phyloP scores from a whole-genome alignment of 495 filamentous ascomycete species.

The Penicillium desertorum region DNA sequence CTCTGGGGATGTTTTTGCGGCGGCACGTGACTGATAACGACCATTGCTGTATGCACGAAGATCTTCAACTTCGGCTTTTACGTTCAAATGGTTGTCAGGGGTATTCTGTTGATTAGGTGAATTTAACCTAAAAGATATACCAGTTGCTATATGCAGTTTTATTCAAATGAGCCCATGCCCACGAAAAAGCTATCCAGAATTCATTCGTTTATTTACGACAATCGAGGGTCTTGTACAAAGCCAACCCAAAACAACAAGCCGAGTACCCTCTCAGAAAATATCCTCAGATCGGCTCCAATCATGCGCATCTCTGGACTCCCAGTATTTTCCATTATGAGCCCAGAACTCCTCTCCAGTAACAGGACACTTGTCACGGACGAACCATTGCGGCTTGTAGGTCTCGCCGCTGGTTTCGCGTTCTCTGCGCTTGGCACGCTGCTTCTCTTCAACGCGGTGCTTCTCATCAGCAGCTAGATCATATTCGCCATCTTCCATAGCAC shows the following conservation, averaged over 20 bases:
- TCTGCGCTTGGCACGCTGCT: constrained; percentile 75
- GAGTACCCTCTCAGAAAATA: constrained; percentile 51
- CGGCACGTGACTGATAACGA: constrained; percentile 12
- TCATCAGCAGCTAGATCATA: constrained; percentile 90
- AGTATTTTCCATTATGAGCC: constrained; percentile 86
- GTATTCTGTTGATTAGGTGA: no score
- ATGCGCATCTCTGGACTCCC: constrained; percentile 57
- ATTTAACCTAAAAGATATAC: no score
- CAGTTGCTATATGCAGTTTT: not conserved
- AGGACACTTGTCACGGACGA: constrained; percentile 65
- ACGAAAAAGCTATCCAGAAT: constrained; percentile 6
- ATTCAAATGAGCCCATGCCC: not conserved
- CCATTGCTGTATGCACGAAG: not conserved
- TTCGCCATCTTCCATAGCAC: constrained; percentile 98
- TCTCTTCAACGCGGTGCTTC: constrained; percentile 95
- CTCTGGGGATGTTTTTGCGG: constrained; percentile 15
- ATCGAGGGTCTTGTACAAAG: constrained; percentile 22
- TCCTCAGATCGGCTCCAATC: constrained; percentile 60
- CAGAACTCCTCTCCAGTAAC: constrained; percentile 89
- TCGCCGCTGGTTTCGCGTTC: constrained; percentile 73
- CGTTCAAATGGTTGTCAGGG: not conserved
- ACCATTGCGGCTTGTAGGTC: constrained; percentile 85
- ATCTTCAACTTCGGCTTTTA: not conserved
- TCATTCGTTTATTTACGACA: constrained; percentile 22
- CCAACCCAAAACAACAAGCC: not conserved